Base-by-base conservation (phyloP, 106 monocot species). In the Alisma plantagoaquatica region DNA sequence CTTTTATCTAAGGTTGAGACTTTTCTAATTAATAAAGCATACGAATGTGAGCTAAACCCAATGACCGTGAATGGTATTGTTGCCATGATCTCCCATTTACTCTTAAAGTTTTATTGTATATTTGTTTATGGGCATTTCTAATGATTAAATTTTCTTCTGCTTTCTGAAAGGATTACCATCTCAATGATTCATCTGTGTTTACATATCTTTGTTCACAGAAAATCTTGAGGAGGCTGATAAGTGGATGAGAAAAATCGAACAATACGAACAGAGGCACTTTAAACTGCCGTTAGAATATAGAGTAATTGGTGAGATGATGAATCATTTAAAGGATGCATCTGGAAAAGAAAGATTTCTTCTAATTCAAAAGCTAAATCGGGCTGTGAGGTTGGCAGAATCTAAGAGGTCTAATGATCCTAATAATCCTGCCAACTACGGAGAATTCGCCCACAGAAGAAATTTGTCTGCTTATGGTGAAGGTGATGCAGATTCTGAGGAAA, bases 271-370 rank as follows among this genome's bases (percentile, higher is more conserved):
- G 51, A 67, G 67, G 38, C 69, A 85, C 65, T 46, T 90, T 29
- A 98, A 73, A 54, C 62, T 98, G 19, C 98, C 98, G 9, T 41
- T 98, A 50, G 98, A 98, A 69, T 98, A 98, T 60, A 78, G 89
- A 60, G 98, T 98, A 20, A 90, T 98, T 32, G 98, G 98, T 44
- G 98, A 98, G 51, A 68, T 90, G 76, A 85, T 98, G 89, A 86
- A 90, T 44, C 85, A 67, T 18, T 57, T 98, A n/a, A 90, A 98
- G 60, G 72, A 77, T 57, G 55, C 90, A 26, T 82, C 78, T 19
- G 98, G 82, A 35, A 98, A 90, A 58, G 90, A 98, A 17, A 77
- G 82, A 62, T 98, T 98, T 54, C 63, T 98, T 60, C 82, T 98
- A 4, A 78, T 85, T 53, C 98, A 86, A 56, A 98, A 98, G 64